Conservation (phyloP, 345 rosid species). For the Brassica incana region DNA sequence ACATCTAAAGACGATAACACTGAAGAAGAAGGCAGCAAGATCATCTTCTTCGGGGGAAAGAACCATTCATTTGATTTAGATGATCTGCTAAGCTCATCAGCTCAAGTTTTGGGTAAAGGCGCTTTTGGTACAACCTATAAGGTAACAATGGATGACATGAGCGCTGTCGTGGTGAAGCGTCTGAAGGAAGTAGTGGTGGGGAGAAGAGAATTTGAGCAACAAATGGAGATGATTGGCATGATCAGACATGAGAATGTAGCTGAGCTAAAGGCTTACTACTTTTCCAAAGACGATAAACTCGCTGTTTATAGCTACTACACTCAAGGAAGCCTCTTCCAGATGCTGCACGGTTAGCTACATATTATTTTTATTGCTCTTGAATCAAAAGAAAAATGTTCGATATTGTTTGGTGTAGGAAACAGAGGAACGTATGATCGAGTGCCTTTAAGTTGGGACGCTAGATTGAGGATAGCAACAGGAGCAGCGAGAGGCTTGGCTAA, state of each 20-base stretch:
- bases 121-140: slow-evolving; percentile 80
- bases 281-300: slow-evolving; percentile 86
- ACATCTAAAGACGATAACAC: slow-evolving; percentile 64
- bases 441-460: slow-evolving; percentile 70
- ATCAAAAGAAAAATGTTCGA: no score
- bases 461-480: slow-evolving; percentile 67
- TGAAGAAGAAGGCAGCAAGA: slow-evolving; percentile 54
- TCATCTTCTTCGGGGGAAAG: slow-evolving; percentile 80
- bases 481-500: slow-evolving; percentile 74
- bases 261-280: slow-evolving; percentile 84
- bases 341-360: slow-evolving; percentile 64
- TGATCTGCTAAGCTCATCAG: slow-evolving; percentile 89
- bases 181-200: slow-evolving; percentile 78
- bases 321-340: slow-evolving; percentile 68
- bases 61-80: slow-evolving; percentile 80
- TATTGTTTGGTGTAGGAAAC: neutral
- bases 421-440: slow-evolving; percentile 48
- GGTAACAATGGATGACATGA: slow-evolving; percentile 48
- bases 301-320: slow-evolving; percentile 72
- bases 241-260: slow-evolving; percentile 76
- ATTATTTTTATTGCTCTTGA: no score
- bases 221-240: slow-evolving; percentile 81
- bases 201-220: slow-evolving; percentile 88
- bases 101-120: slow-evolving; percentile 83
- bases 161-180: slow-evolving; percentile 82